Base-by-base conservation (phyloP, 768 basidiomycete genomes). In the Termitomyces sp. region DNA sequence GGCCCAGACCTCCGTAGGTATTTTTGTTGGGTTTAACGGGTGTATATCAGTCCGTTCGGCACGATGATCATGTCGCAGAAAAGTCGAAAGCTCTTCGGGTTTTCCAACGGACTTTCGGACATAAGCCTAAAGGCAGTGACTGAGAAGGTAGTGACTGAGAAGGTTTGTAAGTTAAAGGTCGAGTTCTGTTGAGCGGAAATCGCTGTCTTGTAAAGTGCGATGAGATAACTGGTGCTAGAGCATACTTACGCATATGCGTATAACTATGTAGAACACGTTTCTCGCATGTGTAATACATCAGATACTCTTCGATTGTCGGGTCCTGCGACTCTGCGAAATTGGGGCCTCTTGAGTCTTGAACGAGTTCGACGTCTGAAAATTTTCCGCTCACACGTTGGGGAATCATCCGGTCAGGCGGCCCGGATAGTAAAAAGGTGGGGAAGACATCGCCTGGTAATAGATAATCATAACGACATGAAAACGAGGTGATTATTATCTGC, bases 1-100 rank as follows among this genome's bases (percentile, higher is more conserved):
- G 49, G 52, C 25, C 38, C 47, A 50, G 29, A 7, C n/a, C 22
- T 13, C 48, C 23, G 48, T 13, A 0, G 4, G 25, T 48, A 48
- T 27, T 40, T 50, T 48, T 22, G 35, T 10, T 49, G 13, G 5
- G 7, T 51, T 33, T 15, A 33, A 23, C 25, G 35, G 27, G 50
- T 9, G 27, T 36, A 51, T 31, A 38, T 41, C 18, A 41, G 40
- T 23, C 18, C 7, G 16, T 32, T 50, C 50, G 50, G 50, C 50
- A 31, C 39, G 29, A 51, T 32, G 13, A 16, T 51, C 18, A 23
- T 16, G 9, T 56, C 59, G 53, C 56, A 31, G 22, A 52, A 57
- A 48, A 23, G 20, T 57, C 56, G 58, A 50, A 27, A 46, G 42
- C 58, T 44, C 52, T 56, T 58, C 43, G 54, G 58, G 20, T 20